Evolutionary conservation across 2,329 filamentous ascomycete genomes (phyloP), one percentile per base, ranked within the genome.

Genomic region (Arthrobotrys megalospora): DNA sequence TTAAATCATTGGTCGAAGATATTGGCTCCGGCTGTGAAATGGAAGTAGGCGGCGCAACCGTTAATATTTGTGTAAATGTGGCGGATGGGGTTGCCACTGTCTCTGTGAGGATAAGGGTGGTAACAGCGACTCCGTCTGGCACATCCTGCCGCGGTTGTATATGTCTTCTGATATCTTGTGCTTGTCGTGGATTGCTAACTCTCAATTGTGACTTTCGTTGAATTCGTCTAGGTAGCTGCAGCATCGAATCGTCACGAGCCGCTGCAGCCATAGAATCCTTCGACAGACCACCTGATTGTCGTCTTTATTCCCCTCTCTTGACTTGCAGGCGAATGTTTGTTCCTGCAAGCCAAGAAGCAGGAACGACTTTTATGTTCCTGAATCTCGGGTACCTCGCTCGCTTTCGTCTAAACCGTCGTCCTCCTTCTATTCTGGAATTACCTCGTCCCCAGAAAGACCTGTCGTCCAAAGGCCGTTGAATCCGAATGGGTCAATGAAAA

Each of bases 321-420:
- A 63, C 71, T 65, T 53, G 60, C 58, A 65, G 45, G 64, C 24
- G 38, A 43, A 50, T 64, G 75, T 68, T 78, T 78, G 75, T 67
- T 70, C 65, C 66, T 77, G 72, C 72, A 76, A 48, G 65, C 75
- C 67, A 66, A 64, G 62, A 66, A 66, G 75, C 75, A 78, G 75
- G 75, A 78, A 72, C 75, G 45, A 16, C 45, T 52, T 68, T 72
- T 65, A 63, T 43, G 67, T 65, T 67, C 48, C 67, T 60, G 55
- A 53, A 53, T 47, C 43, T 47, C 60, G 60, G 60, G 69, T 68
- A 52, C 28, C 67, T 78, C 67, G 75, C 62, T 78, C 64, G 62
- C 66, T 55, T 68, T 32, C 21, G 52, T 47, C 19, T 43, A 19
- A 43, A 60, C 34, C 45, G 38, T 43, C 65, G 43, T 64, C 64